Conservation (phyloP, 2,329 filamentous ascomycete genomes). For the Alternaria viburni region DNA sequence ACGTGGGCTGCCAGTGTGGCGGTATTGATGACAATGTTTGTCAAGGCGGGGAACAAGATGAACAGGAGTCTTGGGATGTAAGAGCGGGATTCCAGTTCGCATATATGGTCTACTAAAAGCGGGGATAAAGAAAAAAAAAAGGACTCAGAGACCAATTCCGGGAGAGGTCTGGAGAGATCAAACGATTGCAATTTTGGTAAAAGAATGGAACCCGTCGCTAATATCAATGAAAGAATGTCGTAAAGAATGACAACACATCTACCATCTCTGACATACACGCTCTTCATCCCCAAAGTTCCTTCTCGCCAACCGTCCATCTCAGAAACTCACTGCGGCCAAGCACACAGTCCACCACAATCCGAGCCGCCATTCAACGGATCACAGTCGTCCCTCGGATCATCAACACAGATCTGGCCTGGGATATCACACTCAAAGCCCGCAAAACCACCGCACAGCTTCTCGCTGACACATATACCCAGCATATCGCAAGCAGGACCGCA, state of each 20-base stretch:
- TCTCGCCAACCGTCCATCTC: neutral
- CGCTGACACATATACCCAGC: constrained; percentile 43
- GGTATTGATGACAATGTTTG: neutral
- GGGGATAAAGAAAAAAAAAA: neutral
- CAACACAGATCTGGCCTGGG: constrained; percentile 47
- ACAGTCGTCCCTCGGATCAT: constrained; percentile 54
- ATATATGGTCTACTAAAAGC: neutral
- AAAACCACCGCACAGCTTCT: constrained; percentile 52
- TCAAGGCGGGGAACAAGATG: neutral
- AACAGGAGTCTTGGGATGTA: neutral
- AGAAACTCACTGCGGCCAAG: constrained; percentile 23
- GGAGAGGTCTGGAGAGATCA: neutral
- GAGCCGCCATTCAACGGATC: constrained; percentile 47
- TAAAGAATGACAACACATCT: neutral
- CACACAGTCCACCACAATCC: constrained; percentile 55
- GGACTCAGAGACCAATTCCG: fast-evolving
- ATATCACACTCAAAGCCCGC: constrained; percentile 43
- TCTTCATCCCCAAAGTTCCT: neutral
- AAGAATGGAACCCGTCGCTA: neutral
- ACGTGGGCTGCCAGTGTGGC: neutral
- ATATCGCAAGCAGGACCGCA: constrained; percentile 45
- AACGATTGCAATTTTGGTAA: neutral
- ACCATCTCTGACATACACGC: neutral
- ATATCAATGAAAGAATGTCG: neutral
- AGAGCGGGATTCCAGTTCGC: neutral